Percentiles rank a stretch among this genome's conserved stretches.
phyloP scores from a whole-genome alignment of 2,329 filamentous ascomycete species.

The Calonectria hawksworthii region DNA sequence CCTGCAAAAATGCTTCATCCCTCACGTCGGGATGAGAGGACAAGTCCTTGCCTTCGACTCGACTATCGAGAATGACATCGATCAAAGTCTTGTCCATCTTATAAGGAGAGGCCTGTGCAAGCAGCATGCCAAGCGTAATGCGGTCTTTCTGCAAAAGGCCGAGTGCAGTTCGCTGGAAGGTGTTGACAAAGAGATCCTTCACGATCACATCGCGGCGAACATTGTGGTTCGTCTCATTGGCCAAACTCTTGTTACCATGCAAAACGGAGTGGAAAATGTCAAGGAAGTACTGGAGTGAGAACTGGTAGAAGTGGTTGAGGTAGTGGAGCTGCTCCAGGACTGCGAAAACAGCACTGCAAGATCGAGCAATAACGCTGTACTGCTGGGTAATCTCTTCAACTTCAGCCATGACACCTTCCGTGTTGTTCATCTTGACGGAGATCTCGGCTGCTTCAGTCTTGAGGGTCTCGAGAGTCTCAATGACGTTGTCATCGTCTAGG shows the following conservation, averaged over 20 bases:
- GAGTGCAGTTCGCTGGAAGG: constrained; percentile 93
- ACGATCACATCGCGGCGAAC: constrained; percentile 90
- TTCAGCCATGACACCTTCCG: constrained; percentile 97
- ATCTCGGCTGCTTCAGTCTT: constrained; percentile 99
- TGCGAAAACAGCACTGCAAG: constrained; percentile 97
- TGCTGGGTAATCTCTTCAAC: constrained; percentile 96
- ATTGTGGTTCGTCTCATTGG: constrained; percentile 80
- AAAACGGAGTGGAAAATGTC: constrained; percentile 97
- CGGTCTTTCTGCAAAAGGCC: constrained; percentile 94
- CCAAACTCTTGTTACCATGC: constrained; percentile 81
- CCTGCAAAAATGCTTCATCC: constrained; percentile 77
- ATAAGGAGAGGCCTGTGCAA: constrained; percentile 96
- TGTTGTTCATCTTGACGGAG: constrained; percentile 94
- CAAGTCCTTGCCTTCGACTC: constrained; percentile 81
- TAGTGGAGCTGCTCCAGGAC: constrained; percentile 97
- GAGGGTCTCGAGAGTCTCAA: constrained; percentile 95
- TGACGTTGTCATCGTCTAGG: constrained; percentile 97
- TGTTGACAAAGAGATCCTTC: constrained; percentile 89
- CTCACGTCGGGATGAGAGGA: constrained; percentile 76
- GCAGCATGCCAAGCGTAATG: constrained; percentile 92
- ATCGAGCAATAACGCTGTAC: constrained; percentile 92
- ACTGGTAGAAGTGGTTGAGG: constrained; percentile 99
- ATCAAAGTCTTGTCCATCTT: constrained; percentile 93
- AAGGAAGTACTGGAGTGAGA: constrained; percentile 97
- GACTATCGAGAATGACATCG: constrained; percentile 86